Percentiles rank a stretch among this genome's conserved stretches.
These are phyloP conservation scores for Yamadazyma atlantica DNA, from an alignment of 1,139 yeast genomes.

Conservation along the genomic window DNA sequence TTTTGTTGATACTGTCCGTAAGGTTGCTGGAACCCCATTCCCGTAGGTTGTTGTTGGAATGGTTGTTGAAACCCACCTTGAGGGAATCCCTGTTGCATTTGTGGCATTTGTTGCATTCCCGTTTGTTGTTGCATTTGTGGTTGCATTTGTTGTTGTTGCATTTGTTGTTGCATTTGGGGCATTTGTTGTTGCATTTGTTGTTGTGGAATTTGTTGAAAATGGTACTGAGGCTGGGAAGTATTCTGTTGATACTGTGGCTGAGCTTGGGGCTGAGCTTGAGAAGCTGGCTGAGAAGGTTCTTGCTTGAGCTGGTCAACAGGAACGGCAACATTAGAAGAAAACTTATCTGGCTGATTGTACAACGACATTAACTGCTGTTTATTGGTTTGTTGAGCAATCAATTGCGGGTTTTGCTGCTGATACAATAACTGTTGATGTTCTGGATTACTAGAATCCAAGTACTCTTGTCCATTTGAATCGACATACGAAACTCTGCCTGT, in stretches of 20 bases:
- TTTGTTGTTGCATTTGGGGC: constrained; percentile 7
- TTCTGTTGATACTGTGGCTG: constrained; percentile 13
- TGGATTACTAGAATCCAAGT: constrained; percentile 54
- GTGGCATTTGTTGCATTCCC: too few species aligned
- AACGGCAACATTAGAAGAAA: constrained; percentile 26
- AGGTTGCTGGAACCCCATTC: constrained; percentile 1
- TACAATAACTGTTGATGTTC: constrained; percentile 51
- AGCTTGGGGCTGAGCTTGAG: constrained; percentile 20
- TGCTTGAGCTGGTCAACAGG: constrained; percentile 19
- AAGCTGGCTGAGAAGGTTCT: constrained; percentile 19
- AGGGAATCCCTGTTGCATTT: too few species aligned
- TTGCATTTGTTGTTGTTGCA: constrained; percentile 8
- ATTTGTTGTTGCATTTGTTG: constrained; percentile 4
- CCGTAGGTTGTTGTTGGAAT: constrained; percentile 5
- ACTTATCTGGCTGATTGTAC: constrained; percentile 36
- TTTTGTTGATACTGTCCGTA: constrained; percentile 6
- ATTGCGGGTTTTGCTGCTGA: constrained; percentile 45
- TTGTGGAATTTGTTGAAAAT: constrained; percentile 9
- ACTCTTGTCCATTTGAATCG: constrained; percentile 60
- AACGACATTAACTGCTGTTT: constrained; percentile 43
- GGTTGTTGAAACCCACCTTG: constrained; percentile 16
- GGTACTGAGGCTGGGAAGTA: constrained; percentile 14
- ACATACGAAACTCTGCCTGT: constrained; percentile 62
- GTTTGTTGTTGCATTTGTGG: constrained; percentile 8
- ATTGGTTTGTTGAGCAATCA: constrained; percentile 43